These are phyloP conservation scores for Daldinia decipiens DNA, from an alignment of 495 filamentous ascomycete species.

Conservation along the genomic window DNA sequence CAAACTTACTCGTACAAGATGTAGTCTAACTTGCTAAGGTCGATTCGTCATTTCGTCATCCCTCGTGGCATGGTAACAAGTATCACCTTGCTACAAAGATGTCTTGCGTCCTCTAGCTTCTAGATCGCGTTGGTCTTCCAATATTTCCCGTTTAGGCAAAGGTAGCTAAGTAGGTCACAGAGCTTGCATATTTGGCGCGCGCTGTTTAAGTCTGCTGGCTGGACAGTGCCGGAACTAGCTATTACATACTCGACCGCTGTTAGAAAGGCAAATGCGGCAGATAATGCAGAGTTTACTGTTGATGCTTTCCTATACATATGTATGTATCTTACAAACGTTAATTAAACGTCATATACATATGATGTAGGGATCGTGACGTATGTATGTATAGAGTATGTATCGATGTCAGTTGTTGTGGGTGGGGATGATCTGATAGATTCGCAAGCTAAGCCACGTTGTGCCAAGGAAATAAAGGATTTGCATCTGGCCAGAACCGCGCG, in stretches of 20 bases:
- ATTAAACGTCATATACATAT: slow-evolving; percentile 32
- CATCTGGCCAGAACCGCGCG: slow-evolving; percentile 15
- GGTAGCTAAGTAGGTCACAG: slow-evolving; percentile 13
- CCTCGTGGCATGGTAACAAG: slow-evolving; percentile 6
- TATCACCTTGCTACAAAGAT: slow-evolving; percentile 26
- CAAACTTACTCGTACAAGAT: slow-evolving; percentile 9
- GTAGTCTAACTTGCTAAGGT: slow-evolving; percentile 22
- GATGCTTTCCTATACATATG: neutral
- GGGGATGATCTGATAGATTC: slow-evolving; percentile 30
- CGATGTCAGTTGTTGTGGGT: slow-evolving; percentile 20
- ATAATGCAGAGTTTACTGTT: neutral
- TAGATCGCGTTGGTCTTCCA: slow-evolving; percentile 21
- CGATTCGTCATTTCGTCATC: slow-evolving; percentile 44
- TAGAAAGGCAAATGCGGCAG: neutral
- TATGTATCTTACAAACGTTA: neutral
- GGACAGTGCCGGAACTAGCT: slow-evolving; percentile 19
- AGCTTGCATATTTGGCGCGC: slow-evolving; percentile 26
- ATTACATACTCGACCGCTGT: slow-evolving; percentile 17
- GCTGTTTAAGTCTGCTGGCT: slow-evolving; percentile 10
- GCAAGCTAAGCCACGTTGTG: slow-evolving; percentile 27
- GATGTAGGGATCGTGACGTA: slow-evolving; percentile 30
- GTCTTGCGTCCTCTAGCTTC: slow-evolving; percentile 28
- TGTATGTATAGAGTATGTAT: neutral
- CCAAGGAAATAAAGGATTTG: slow-evolving; percentile 32
- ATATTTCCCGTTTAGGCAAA: slow-evolving; percentile 26